Conservation (phyloP, 805 yeast species). For the Schizosaccharomyces japonicus region DNA sequence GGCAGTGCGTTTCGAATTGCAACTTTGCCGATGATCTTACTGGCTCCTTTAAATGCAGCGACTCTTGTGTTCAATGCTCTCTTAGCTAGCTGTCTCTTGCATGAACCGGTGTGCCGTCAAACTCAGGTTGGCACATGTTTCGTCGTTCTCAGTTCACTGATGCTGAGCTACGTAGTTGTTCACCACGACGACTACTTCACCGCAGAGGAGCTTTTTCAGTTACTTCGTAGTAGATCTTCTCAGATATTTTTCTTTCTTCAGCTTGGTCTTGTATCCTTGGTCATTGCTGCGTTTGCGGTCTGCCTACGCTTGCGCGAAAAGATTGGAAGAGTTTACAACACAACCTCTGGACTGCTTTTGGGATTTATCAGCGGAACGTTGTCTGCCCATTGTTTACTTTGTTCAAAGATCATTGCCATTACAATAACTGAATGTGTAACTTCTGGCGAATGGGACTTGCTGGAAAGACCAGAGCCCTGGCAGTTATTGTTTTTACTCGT, state of each 20-base stretch:
- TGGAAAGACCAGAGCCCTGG: conserved; percentile 24
- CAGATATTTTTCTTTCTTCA: conserved; percentile 30
- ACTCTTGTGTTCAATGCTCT: conserved; percentile 73
- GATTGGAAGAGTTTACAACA: no score
- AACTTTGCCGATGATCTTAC: conserved; percentile 53
- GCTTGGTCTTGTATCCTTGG: conserved; percentile 8
- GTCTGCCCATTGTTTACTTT: conserved; percentile 62
- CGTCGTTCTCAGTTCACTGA: conserved; percentile 49
- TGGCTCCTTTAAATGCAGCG: conserved; percentile 65
- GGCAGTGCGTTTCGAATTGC: conserved; percentile 71
- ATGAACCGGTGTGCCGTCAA: conserved; percentile 38
- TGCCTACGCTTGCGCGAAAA: no score
- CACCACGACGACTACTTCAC: no score
- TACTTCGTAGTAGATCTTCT: no score
- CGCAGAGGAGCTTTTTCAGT: no score
- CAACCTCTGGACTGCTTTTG: conserved; percentile 36
- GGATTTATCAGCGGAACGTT: conserved; percentile 53
- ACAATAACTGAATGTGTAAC: conserved; percentile 34
- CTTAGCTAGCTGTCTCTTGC: conserved; percentile 40
- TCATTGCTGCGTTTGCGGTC: no score
- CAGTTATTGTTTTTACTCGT: conserved; percentile 31
- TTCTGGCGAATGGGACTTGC: conserved; percentile 18
- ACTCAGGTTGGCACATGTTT: conserved; percentile 42
- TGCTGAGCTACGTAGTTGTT: no score
- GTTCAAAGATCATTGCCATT: conserved; percentile 68